Evolutionary conservation across 1,284 basidiomycete species (phyloP).

Genomic region (Ganoderma lucidum): DNA sequence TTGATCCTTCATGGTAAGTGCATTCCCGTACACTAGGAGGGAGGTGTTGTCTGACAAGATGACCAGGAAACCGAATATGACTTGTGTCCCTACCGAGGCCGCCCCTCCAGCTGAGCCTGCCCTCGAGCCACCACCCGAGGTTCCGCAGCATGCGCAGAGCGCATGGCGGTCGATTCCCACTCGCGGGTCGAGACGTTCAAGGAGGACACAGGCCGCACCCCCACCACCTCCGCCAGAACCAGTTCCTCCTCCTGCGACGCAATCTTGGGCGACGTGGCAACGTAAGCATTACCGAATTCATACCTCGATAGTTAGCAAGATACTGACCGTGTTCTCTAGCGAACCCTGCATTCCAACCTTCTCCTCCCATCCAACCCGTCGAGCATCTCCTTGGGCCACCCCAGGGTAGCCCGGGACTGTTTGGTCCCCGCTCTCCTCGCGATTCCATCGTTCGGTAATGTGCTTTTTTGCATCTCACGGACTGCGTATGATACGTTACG

Average conservation of each 20-base stretch:
- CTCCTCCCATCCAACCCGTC: conserved; percentile 53
- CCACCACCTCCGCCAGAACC: conserved; percentile 35
- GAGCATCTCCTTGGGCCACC: conserved; percentile 61
- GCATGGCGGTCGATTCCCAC: conserved; percentile 62
- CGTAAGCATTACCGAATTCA: conserved; percentile 52
- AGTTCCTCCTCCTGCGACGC: conserved; percentile 33
- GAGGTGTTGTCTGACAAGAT: conserved; percentile 20
- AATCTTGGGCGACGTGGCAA: conserved; percentile 74
- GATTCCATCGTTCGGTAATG: conserved; percentile 42
- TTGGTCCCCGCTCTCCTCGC: conserved; percentile 67
- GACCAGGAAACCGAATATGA: conserved; percentile 56
- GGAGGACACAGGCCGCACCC: conserved; percentile 37
- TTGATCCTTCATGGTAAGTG: conserved; percentile 72
- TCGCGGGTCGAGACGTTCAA: conserved; percentile 41
- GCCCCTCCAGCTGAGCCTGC: conserved; percentile 28
- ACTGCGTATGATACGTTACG: conserved; percentile 17
- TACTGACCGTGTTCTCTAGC: conserved; percentile 25
- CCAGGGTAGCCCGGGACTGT: conserved; percentile 63
- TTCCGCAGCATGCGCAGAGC: conserved; percentile 48
- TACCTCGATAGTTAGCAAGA: not conserved
- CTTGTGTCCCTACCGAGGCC: conserved; percentile 31
- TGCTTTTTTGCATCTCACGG: conserved; percentile 9
- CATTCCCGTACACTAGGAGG: not conserved
- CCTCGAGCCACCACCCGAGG: conserved; percentile 29
- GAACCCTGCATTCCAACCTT: conserved; percentile 34